Evolutionary conservation across 2,329 filamentous ascomycete species (phyloP), one percentile per base, ranked within the genome.

Genomic region (Lachnellula suecica): DNA sequence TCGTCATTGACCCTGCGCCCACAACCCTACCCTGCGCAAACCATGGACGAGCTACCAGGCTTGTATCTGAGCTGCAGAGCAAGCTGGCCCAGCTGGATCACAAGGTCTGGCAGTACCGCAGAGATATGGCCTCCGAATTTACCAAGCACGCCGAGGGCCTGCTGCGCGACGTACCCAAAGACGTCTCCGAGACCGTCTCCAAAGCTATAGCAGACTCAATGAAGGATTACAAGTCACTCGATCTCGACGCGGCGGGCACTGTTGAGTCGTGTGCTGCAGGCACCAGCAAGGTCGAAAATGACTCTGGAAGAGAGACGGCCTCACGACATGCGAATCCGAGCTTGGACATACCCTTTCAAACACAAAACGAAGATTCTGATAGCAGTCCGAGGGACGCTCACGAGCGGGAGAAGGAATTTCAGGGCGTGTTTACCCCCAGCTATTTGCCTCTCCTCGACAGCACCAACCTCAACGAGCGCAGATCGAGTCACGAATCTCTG

Each of bases 401-500:
- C 69, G 78, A 79, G 53, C 77, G 79, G 54, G 81, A 85, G 59
- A 71, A 72, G 63, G 82, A 85, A 59, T 79, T 87, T 58, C 77
- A 78, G 57, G 83, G 83, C 55, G 69, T 87, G 53, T 86, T 87
- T 63, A 85, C 79, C 31, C 83, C 83, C 24, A 78, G 71, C 56
- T 87, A 81, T 62, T 74, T 87, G 50, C 82, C 83, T 41, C 71
- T 87, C 50, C 76, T 87, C 49, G 83, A 84, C 59, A 73, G 59
- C 23, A 58, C 54, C 4, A 57, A 49, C 51, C 56, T 58, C 40
- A 53, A 59, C 50, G 58, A 63, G 48, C 60, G 60, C 44, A 59
- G 56, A 57, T 58, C 55, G 37, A 63, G 63, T 43, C 29, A 48
- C 44, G 59, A 63, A 9, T 49, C 49, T 20, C 54, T 46, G 27